Base-by-base conservation (phyloP, 2,329 filamentous ascomycete species). In the Botrytis fragariae region DNA sequence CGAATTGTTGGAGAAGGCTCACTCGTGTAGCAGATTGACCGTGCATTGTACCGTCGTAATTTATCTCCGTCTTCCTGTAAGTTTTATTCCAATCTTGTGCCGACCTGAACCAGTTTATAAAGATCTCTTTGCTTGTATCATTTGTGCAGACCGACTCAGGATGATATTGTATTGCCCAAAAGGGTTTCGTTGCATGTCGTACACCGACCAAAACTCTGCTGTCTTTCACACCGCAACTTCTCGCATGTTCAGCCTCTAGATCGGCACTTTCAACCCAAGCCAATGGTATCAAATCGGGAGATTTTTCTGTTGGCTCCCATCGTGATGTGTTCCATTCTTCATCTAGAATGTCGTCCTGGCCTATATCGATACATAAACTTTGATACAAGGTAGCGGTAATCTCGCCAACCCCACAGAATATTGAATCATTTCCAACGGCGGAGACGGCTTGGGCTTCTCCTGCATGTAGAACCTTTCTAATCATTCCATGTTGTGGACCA, bases 91-190 rank as follows among this genome's bases (percentile, higher is more conserved):
- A 89, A 4, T 75, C 74, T 29, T 82, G 81, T 25, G 86, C 86
- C 75, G 85, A 81, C 12, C 80, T 79, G 87, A 90, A 92, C 90
- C 91, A 93, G 74, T 89, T 90, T 60, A 81, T 80, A 45, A 93
- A 83, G 35, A 93, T 79, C 35, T 83, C 81, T 22, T 80, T 84
- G 25, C 88, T 87, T 74, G 86, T 84, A 42, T 84, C 82, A 45
- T 88, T 89, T 48, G 91, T 92, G 81, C 90, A 93, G 44, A 89
- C 86, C 0, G 90, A 92, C 79, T 93, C 91, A 0, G 91, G 91
- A 78, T 93, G 91, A 77, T 92, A 93, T 76, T 93, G 91, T 12
- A 93, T 85, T 1, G 88, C 91, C 86, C 88, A 92, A 74, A 91
- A 91, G 4, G 91, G 91, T 74, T 88, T 89, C 4, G 78, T 76